Evolutionary conservation across 805 yeast species (phyloP).

Genomic region (Candida sanyiensis): DNA sequence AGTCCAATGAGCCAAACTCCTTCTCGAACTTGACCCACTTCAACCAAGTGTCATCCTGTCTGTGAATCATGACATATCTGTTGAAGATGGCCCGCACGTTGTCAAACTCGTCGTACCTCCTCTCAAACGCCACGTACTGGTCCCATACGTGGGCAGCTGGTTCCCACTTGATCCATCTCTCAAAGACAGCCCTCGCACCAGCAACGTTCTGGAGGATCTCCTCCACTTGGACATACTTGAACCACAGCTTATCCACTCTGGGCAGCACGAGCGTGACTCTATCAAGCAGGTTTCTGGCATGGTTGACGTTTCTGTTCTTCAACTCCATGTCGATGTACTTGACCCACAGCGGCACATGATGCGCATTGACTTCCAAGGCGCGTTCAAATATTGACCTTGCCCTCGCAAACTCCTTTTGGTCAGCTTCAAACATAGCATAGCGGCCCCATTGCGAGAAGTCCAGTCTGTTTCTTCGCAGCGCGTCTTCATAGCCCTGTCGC

Average conservation of each 20-base stretch:
- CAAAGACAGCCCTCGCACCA: slow-evolving; percentile 61
- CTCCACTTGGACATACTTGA: slow-evolving; percentile 72
- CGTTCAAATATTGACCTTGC: slow-evolving; percentile 88
- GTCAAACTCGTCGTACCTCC: slow-evolving; percentile 51
- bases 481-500: slow-evolving; percentile 78
- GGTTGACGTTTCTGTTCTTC: slow-evolving; percentile 66
- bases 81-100: slow-evolving; percentile 56
- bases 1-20: slow-evolving; percentile 38
- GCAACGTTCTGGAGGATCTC: slow-evolving; percentile 63
- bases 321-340: slow-evolving; percentile 77
- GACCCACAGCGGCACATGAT: slow-evolving; percentile 80
- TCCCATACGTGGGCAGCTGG: slow-evolving; percentile 69
- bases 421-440: slow-evolving; percentile 83
- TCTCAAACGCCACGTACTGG: slow-evolving; percentile 68
- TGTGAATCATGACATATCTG: slow-evolving; percentile 48
- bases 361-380: slow-evolving; percentile 69
- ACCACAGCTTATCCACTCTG: slow-evolving; percentile 82
- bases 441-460: slow-evolving; percentile 87
- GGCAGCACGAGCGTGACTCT: slow-evolving; percentile 74
- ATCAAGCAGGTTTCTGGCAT: slow-evolving; percentile 80
- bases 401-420: slow-evolving; percentile 69
- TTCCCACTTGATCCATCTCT: slow-evolving; percentile 76
- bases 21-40: slow-evolving; percentile 73
- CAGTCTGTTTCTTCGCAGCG: slow-evolving; percentile 76
- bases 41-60: slow-evolving; percentile 57